Conservation (phyloP, 768 basidiomycete genomes). For the Leccinellum luteum region DNA sequence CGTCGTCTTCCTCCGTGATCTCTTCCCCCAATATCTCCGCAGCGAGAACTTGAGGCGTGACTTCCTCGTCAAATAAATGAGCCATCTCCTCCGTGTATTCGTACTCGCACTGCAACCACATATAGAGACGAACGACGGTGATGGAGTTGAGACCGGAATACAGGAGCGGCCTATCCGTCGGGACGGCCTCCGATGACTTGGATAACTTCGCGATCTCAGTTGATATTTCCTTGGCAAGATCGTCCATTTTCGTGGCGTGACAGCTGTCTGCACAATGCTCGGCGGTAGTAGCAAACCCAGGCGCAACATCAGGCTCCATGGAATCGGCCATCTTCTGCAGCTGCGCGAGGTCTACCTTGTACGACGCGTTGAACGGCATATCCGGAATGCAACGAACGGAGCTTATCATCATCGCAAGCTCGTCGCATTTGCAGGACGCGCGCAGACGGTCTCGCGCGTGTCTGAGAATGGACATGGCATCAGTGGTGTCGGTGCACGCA, state of each 20-base stretch:
- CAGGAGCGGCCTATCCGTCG: constrained; percentile 31
- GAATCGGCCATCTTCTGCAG: constrained; percentile 27
- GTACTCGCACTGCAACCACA: constrained; percentile 34
- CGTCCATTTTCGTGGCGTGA: constrained; percentile 2
- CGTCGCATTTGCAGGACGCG: constrained; percentile 12
- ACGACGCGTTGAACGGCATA: constrained; percentile 32
- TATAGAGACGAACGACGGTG: constrained; percentile 29
- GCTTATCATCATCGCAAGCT: constrained; percentile 23
- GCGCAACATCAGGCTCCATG: constrained; percentile 7
- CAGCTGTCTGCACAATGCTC: not conserved
- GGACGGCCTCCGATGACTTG: constrained; percentile 26
- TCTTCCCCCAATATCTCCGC: constrained; percentile 26
- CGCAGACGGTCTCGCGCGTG: constrained; percentile 22
- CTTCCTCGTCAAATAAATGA: constrained; percentile 31
- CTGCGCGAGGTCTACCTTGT: constrained; percentile 28
- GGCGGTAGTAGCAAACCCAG: constrained; percentile 14
- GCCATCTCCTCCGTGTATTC: constrained; percentile 31
- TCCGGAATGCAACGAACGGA: constrained; percentile 23
- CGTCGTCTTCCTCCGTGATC: not conserved
- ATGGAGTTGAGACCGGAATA: constrained; percentile 33
- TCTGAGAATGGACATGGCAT: constrained; percentile 23
- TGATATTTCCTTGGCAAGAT: constrained; percentile 34
- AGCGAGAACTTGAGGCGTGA: constrained; percentile 30
- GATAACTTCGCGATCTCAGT: constrained; percentile 31
- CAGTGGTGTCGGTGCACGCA: constrained; percentile 13